Conservation (phyloP, 1,284 basidiomycete species). For the Leccinum angustisporum region DNA sequence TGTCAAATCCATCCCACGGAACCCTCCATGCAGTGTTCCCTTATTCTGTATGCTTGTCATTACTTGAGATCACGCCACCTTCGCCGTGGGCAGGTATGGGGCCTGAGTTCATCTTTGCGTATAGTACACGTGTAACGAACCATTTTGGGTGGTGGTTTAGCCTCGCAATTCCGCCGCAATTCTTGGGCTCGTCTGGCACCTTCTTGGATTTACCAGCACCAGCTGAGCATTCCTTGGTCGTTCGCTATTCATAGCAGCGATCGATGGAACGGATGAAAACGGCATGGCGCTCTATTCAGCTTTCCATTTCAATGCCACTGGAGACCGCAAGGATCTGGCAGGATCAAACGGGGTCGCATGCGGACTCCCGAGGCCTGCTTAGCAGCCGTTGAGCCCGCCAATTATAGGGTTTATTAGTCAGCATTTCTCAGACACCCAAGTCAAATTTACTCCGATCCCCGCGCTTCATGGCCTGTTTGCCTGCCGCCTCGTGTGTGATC, state of each 20-base stretch:
- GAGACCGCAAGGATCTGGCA: slow-evolving; percentile 16
- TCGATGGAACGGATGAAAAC: slow-evolving; percentile 17
- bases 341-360: slow-evolving; percentile 28
- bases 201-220: neutral
- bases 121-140: slow-evolving; percentile 27
- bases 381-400: slow-evolving; percentile 6
- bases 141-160: slow-evolving; percentile 14
- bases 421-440: slow-evolving; percentile 16
- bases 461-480: slow-evolving; percentile 17
- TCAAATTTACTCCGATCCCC: slow-evolving; percentile 30
- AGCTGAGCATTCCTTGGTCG: slow-evolving; percentile 2
- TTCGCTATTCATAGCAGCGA: slow-evolving; percentile 9
- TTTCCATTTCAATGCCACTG: slow-evolving; percentile 12
- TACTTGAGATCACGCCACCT: slow-evolving; percentile 15
- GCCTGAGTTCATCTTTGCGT: slow-evolving; percentile 20
- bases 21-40: slow-evolving; percentile 16
- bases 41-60: slow-evolving; percentile 4
- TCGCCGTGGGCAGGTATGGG: slow-evolving; percentile 15
- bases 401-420: slow-evolving; percentile 26
- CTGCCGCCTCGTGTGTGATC: slow-evolving; percentile 33
- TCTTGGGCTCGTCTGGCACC: neutral
- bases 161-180: slow-evolving; percentile 6
- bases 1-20: slow-evolving; percentile 20
- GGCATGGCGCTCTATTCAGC: slow-evolving; percentile 16
- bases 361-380: slow-evolving; percentile 13